phyloP scores from a whole-genome alignment of 495 filamentous ascomycete genomes.

The Penicillium odoratum region DNA sequence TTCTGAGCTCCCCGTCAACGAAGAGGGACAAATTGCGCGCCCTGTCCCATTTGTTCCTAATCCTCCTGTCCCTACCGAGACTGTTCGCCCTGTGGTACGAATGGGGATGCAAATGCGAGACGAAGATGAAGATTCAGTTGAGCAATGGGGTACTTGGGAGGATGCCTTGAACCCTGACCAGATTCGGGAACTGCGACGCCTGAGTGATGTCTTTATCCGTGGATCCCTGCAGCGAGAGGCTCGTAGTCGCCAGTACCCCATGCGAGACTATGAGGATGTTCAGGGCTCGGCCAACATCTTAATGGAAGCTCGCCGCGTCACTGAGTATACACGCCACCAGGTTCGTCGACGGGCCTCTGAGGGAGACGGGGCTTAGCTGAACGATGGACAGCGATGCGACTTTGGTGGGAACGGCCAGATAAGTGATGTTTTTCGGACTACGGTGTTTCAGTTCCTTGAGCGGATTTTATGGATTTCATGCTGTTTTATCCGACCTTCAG shows the following conservation, averaged over 20 bases:
- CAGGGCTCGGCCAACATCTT: conserved; percentile 9
- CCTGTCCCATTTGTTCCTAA: background rate
- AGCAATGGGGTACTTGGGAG: background rate
- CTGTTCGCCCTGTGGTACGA: background rate
- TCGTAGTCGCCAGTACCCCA: background rate
- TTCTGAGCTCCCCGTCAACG: background rate
- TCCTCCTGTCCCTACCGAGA: background rate
- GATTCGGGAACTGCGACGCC: background rate
- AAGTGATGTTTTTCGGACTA: background rate
- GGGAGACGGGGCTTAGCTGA: background rate
- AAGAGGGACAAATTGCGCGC: background rate
- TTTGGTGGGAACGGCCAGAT: background rate
- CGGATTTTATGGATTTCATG: background rate
- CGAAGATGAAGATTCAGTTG: background rate
- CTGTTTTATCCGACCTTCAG: background rate
- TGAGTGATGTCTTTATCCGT: conserved; percentile 2
- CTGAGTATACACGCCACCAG: conserved; percentile 28
- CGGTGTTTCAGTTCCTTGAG: background rate
- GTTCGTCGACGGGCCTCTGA: background rate
- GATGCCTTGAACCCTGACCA: background rate
- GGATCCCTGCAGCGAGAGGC: background rate
- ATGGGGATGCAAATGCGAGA: background rate
- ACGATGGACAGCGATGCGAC: background rate
- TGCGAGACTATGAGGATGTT: conserved; percentile 1
- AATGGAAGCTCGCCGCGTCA: conserved; percentile 25